Percentiles rank a stretch among this genome's conserved stretches.
phyloP scores from a whole-genome alignment of 2,329 filamentous ascomycete genomes.

The Lecanicillium sp. region DNA sequence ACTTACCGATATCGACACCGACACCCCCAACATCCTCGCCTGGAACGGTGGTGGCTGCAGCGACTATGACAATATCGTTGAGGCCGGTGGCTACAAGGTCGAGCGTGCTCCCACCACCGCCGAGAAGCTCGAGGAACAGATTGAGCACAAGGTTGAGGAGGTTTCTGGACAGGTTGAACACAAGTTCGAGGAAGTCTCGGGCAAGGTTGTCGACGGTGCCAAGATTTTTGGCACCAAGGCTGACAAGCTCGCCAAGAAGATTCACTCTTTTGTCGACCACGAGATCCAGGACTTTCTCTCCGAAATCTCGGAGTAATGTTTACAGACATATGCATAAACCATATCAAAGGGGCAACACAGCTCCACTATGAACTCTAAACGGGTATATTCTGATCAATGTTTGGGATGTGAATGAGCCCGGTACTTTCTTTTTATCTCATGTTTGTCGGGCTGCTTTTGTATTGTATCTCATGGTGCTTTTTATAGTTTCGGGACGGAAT shows the following conservation, averaged over 20 bases:
- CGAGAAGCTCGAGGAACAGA: constrained; percentile 51
- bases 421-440: no score
- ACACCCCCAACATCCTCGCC: constrained; percentile 90
- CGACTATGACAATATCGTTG: constrained; percentile 82
- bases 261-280: constrained; percentile 52
- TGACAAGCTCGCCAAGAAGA: constrained; percentile 54
- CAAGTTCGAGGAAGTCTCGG: constrained; percentile 45
- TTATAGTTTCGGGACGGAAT: neutral
- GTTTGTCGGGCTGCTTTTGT: no score
- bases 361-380: no score
- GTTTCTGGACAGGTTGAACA: constrained; percentile 47
- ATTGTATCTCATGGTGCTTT: no score
- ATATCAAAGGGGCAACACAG: no score
- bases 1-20: constrained; percentile 72
- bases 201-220: constrained; percentile 46
- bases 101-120: constrained; percentile 37
- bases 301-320: constrained; percentile 33
- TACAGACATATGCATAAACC: neutral
- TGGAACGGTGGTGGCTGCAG: constrained; percentile 96
- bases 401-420: no score
- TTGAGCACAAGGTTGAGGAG: constrained; percentile 53
- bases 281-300: constrained; percentile 53
- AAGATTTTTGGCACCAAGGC: constrained; percentile 47
- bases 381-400: no score
- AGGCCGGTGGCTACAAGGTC: constrained; percentile 61